Conservation (phyloP, 2,329 filamentous ascomycete genomes). For the Zymoseptoria pseudotritici region DNA sequence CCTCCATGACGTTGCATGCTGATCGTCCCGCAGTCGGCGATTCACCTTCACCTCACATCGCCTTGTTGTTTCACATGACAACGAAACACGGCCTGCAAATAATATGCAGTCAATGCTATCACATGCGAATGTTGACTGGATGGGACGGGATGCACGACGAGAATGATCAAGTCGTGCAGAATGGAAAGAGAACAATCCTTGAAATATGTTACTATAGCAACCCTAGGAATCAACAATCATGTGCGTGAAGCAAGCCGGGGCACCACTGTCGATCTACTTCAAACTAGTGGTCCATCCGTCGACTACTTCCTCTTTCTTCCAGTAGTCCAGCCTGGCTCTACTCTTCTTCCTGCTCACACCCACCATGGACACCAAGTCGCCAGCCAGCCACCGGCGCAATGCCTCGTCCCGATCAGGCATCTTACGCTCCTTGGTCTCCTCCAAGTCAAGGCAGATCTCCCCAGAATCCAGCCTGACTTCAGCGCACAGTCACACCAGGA, state of each 20-base stretch:
- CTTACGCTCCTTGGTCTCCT: conserved; percentile 47
- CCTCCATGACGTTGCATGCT: background rate
- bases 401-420: conserved; percentile 35
- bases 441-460: conserved; percentile 40
- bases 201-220: background rate
- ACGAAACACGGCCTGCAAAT: background rate
- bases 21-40: background rate
- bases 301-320: background rate
- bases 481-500: conserved; percentile 22
- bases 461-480: conserved; percentile 39
- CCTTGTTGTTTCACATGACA: background rate
- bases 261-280: background rate
- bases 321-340: background rate
- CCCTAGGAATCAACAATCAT: background rate
- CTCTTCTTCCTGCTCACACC: background rate
- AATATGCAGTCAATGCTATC: background rate
- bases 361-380: conserved; percentile 12
- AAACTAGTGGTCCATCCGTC: background rate
- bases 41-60: background rate
- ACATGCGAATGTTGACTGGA: background rate
- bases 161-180: background rate
- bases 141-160: background rate
- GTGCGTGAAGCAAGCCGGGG: background rate
- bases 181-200: background rate
- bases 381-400: conserved; percentile 20